Evolutionary conservation across 345 rosid genomes (phyloP).

Genomic region (Murraya paniculata): DNA sequence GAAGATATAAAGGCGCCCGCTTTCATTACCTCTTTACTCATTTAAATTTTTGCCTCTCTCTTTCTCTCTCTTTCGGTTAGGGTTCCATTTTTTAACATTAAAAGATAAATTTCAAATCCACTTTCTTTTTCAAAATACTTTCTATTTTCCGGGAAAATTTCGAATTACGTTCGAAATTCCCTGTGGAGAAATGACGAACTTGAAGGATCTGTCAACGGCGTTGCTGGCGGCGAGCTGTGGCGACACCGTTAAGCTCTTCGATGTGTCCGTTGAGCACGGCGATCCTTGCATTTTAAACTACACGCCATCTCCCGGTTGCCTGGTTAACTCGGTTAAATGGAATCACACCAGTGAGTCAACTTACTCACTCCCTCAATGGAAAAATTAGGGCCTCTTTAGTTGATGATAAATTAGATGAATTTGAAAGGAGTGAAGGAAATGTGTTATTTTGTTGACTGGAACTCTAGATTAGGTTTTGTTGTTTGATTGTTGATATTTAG

Average conservation of each 20-base stretch:
- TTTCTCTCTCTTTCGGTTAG: conserved; percentile 10
- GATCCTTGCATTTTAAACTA: conserved; percentile 82
- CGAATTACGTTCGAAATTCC: not conserved
- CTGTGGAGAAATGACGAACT: conserved; percentile 34
- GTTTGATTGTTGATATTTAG: not conserved
- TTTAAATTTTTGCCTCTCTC: conserved; percentile 20
- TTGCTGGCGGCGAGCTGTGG: conserved; percentile 80
- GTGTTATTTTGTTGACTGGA: not conserved
- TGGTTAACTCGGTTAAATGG: conserved; percentile 91
- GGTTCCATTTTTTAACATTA: conserved; percentile 6
- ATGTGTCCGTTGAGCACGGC: conserved; percentile 61
- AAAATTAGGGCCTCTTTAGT: conserved; percentile 12
- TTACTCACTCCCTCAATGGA: not conserved
- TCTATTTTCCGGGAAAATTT: conserved; percentile 5
- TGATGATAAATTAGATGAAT: conserved; percentile 10
- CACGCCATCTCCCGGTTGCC: conserved; percentile 66
- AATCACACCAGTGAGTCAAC: conserved; percentile 76
- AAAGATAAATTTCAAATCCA: conserved; percentile 8
- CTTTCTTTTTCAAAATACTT: not conserved
- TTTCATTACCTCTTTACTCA: not conserved
- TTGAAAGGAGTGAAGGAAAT: not conserved
- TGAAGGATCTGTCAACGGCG: conserved; percentile 64
- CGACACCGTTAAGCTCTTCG: conserved; percentile 86
- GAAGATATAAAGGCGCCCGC: conserved; percentile 23
- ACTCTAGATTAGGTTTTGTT: not conserved